Evolutionary conservation across 495 filamentous ascomycete genomes (phyloP), one percentile per base, ranked within the genome.

Genomic region (Pseudoneurospora amorphoporcata): DNA sequence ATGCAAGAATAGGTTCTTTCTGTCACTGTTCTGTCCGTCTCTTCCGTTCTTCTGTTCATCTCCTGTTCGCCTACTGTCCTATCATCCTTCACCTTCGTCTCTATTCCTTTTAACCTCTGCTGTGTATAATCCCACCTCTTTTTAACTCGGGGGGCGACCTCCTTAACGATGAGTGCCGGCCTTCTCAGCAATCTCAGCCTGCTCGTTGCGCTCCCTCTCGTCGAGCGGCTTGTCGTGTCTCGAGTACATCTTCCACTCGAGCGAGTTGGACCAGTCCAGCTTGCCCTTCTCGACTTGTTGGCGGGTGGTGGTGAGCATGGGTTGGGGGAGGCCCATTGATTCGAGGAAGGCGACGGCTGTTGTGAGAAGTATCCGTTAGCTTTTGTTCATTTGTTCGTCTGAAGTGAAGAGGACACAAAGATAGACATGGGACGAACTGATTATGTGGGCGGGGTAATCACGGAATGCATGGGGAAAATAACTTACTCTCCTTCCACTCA

Each of bases 311-410:
- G 82, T 82, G 68, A 94, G 83, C 83, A 95, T 91, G 32, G 86
- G 88, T 82, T 91, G 88, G 35, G 94, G 91, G 72, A 97, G 86
- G 69, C 94, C 94, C 94, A 97, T 97, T 9, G 90, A 92, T 47
- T 89, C 88, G 70, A 97, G 86, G 81, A 91, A 97, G 12, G 81
- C 74, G 39, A 97, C 87, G 40, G 87, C 86, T 87, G 69, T 17
- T 61, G 68, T 6, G 10, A 8, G 72, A 40, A 14, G 14, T 35
- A 53, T 29, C 5, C 1, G 41, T 76, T 58, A 71, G 53, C 40
- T 12, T 2, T 23, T 4, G n/a, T 23, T 23, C 35, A 23, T 23
- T 23, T 23, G 23, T 23, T 23, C 23, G 12, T 19, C 16, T 8
- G n/a, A 53, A 40, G 39, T n/a, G n/a, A 23, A 23, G 23, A 23